These are phyloP conservation scores for Aspergillus luchuensis DNA, from an alignment of 2,329 filamentous ascomycete species.

Conservation along the genomic window DNA sequence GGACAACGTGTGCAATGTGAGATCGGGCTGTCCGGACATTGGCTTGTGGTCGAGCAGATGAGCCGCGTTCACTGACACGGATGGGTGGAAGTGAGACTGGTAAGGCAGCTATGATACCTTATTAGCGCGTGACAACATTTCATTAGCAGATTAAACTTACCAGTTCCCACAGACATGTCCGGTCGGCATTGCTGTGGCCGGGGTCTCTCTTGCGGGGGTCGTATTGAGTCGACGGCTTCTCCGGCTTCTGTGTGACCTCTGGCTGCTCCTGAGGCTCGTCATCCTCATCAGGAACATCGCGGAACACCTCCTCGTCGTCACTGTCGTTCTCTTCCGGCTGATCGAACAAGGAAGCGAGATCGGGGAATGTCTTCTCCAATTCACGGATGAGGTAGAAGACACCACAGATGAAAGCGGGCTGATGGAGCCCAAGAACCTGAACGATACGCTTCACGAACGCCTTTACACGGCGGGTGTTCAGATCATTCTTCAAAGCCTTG, in stretches of 20 bases:
- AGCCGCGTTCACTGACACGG: constrained; percentile 79
- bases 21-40: constrained; percentile 83
- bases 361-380: constrained; percentile 75
- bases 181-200: constrained; percentile 88
- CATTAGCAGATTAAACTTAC: constrained; percentile 49
- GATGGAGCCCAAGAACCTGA: constrained; percentile 83
- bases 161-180: constrained; percentile 90
- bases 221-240: constrained; percentile 56
- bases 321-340: constrained; percentile 77
- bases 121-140: constrained; percentile 1
- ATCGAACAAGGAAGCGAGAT: constrained; percentile 74
- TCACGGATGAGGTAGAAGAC: constrained; percentile 88
- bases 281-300: constrained; percentile 63
- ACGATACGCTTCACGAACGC: constrained; percentile 93
- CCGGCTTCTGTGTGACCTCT: constrained; percentile 24
- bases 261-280: constrained; percentile 40
- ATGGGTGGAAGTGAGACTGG: constrained; percentile 85
- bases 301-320: constrained; percentile 69
- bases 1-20: constrained; percentile 85
- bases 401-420: constrained; percentile 89
- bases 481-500: constrained; percentile 81
- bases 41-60: constrained; percentile 69
- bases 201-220: constrained; percentile 91
- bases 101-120: constrained; percentile 58
- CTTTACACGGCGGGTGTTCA: constrained; percentile 89